A percentile compares a stretch with the other conserved stretches of the same genome.
These are phyloP conservation scores for Athelia sp. DNA, from an alignment of 1,284 basidiomycete genomes.

Conservation along the genomic window DNA sequence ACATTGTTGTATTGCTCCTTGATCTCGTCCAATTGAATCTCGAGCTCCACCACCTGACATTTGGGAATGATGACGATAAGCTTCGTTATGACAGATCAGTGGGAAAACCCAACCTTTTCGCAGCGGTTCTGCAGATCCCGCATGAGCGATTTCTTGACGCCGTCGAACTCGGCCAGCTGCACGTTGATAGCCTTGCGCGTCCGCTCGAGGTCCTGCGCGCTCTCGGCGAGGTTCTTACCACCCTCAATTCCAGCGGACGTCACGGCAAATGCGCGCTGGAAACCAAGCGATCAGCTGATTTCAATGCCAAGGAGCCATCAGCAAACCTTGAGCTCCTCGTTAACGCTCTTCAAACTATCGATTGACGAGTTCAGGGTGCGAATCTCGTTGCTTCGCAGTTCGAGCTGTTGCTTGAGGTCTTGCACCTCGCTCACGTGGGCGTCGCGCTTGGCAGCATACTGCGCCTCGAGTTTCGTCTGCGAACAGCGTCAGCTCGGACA, in stretches of 20 bases:
- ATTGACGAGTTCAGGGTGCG: constrained; percentile 82
- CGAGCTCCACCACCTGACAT: constrained; percentile 91
- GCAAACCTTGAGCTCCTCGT: constrained; percentile 94
- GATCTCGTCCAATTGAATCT: constrained; percentile 98
- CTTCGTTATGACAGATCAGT: constrained; percentile 5
- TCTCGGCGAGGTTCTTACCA: constrained; percentile 93
- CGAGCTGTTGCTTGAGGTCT: constrained; percentile 91
- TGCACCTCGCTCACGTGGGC: constrained; percentile 81
- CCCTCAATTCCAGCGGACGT: constrained; percentile 96
- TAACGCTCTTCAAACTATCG: constrained; percentile 92
- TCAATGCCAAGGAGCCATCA: constrained; percentile 3
- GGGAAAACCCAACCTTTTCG: constrained; percentile 73
- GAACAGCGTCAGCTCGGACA: constrained; percentile 12
- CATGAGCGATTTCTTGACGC: constrained; percentile 98
- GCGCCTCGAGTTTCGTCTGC: constrained; percentile 89
- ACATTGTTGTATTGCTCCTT: constrained; percentile 99
- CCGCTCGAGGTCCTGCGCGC: constrained; percentile 94
- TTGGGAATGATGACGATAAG: constrained; percentile 3
- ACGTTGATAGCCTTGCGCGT: constrained; percentile 96
- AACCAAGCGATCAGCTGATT: constrained; percentile 8
- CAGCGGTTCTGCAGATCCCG: constrained; percentile 98
- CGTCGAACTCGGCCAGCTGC: constrained; percentile 97
- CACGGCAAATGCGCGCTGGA: constrained; percentile 89
- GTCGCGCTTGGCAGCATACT: constrained; percentile 91
- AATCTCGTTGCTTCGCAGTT: constrained; percentile 83